These are phyloP conservation scores for Alnus glutinosa DNA, from an alignment of 306 rosid species.

Conservation along the genomic window DNA sequence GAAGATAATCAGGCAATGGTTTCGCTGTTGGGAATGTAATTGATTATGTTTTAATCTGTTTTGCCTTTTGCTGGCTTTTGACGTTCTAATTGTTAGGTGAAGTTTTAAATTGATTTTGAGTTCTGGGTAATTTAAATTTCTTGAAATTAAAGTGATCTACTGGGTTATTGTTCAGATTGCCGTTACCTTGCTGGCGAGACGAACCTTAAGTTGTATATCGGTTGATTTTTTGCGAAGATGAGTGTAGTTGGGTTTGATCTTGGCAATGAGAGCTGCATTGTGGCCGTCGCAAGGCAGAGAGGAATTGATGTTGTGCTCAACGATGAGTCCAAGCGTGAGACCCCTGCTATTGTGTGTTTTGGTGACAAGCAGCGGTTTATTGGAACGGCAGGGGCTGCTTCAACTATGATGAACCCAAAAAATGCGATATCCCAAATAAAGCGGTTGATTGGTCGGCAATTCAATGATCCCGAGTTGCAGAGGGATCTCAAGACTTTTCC, in stretches of 20 bases:
- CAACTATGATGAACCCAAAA: conserved; percentile 94
- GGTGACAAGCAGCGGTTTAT: conserved; percentile 93
- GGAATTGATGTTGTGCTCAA: conserved; percentile 96
- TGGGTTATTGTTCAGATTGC: conserved; percentile 17
- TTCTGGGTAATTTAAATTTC: too few relatives aligned
- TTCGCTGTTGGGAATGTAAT: background rate
- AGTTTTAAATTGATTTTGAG: background rate
- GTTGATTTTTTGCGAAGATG: conserved; percentile 47
- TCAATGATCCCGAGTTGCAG: conserved; percentile 81
- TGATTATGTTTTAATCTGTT: background rate
- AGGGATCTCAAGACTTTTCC: conserved; percentile 75
- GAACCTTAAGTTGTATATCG: background rate
- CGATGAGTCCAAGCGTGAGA: conserved; percentile 95
- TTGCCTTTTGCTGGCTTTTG: background rate
- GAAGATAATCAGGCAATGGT: background rate
- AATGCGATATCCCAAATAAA: conserved; percentile 83
- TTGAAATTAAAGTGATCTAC: background rate
- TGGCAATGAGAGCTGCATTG: conserved; percentile 94
- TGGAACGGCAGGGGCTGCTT: conserved; percentile 95
- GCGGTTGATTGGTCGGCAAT: conserved; percentile 69
- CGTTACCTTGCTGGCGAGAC: background rate
- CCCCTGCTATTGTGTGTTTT: conserved; percentile 92
- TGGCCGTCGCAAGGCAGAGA: conserved; percentile 93
- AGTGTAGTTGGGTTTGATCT: conserved; percentile 98
- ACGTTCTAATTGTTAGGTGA: background rate